These are phyloP conservation scores for Bonnemaisonia californica DNA, from an alignment of 31 red algal species.

Conservation along the genomic window DNA sequence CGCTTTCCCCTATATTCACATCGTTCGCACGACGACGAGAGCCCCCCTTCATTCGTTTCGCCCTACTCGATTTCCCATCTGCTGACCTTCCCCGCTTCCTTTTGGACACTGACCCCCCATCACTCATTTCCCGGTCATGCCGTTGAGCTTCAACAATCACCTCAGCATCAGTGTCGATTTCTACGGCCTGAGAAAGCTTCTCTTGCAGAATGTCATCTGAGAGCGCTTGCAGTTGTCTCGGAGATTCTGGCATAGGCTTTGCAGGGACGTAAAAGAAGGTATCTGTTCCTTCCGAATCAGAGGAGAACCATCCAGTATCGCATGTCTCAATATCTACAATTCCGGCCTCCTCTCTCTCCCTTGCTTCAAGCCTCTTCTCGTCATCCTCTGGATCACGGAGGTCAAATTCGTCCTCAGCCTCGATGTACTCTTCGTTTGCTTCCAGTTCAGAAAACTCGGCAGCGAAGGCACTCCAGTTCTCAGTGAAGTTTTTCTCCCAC, in stretches of 20 bases:
- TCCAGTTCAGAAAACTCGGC: constrained; percentile 93
- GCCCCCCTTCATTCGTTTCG: background rate
- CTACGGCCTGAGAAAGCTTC: constrained; percentile 5
- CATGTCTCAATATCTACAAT: constrained; percentile 58
- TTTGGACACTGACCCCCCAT: background rate
- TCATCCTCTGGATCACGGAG: constrained; percentile 66
- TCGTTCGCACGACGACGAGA: background rate
- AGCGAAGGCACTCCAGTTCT: constrained; percentile 98
- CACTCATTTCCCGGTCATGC: too few relatives aligned
- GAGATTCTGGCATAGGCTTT: constrained; percentile 16
- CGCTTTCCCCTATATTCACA: background rate
- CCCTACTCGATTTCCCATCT: background rate
- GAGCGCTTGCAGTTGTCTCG: background rate
- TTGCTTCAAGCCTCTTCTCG: constrained; percentile 35
- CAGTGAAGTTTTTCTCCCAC: constrained; percentile 82
- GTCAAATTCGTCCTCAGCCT: constrained; percentile 98
- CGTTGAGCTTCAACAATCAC: background rate
- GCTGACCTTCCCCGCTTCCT: background rate
- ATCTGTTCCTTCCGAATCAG: constrained; percentile 71
- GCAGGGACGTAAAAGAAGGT: constrained; percentile 68
- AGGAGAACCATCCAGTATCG: constrained; percentile 61
- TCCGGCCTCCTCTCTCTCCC: constrained; percentile 52
- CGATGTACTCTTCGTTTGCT: constrained; percentile 96
- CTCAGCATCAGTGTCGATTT: background rate
- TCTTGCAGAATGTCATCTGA: constrained; percentile 37